Evolutionary conservation across 1,284 basidiomycete genomes (phyloP).

Genomic region (Afroboletus lepidellus): DNA sequence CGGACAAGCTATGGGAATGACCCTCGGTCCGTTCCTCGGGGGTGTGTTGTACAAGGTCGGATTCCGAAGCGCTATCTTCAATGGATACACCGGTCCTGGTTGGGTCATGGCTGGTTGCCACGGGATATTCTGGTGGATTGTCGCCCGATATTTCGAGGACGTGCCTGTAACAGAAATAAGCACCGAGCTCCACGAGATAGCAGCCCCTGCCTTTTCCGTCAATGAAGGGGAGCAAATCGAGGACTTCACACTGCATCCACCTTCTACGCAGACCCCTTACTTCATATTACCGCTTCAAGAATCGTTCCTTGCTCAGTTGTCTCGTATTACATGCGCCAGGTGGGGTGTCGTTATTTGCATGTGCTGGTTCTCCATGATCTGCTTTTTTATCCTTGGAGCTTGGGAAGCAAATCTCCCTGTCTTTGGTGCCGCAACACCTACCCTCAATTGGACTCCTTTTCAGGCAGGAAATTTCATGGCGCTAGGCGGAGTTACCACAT

Average conservation of each 20-base stretch:
- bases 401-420: constrained; percentile 75
- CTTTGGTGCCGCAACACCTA: constrained; percentile 45
- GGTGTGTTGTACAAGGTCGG: constrained; percentile 61
- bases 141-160: constrained; percentile 51
- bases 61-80: constrained; percentile 49
- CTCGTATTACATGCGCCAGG: constrained; percentile 29
- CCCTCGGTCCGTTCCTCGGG: constrained; percentile 63
- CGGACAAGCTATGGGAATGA: constrained; percentile 63
- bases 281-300: constrained; percentile 9
- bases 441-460: constrained; percentile 59
- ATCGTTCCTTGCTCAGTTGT: constrained; percentile 17
- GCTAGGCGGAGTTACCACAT: constrained; percentile 57
- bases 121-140: constrained; percentile 50
- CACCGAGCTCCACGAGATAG: constrained; percentile 12
- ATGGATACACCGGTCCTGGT: constrained; percentile 64
- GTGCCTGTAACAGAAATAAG: constrained; percentile 31
- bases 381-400: constrained; percentile 69
- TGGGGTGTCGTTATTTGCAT: constrained; percentile 61
- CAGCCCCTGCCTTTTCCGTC: neutral
- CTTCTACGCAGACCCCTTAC: neutral
- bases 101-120: constrained; percentile 64
- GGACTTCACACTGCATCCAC: neutral
- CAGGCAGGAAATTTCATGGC: constrained; percentile 71
- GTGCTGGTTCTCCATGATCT: constrained; percentile 73
- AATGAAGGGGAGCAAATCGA: constrained; percentile 8